Evolutionary conservation across 169 alveolate genomes (phyloP).

Genomic region (Plasmodium sp.): DNA sequence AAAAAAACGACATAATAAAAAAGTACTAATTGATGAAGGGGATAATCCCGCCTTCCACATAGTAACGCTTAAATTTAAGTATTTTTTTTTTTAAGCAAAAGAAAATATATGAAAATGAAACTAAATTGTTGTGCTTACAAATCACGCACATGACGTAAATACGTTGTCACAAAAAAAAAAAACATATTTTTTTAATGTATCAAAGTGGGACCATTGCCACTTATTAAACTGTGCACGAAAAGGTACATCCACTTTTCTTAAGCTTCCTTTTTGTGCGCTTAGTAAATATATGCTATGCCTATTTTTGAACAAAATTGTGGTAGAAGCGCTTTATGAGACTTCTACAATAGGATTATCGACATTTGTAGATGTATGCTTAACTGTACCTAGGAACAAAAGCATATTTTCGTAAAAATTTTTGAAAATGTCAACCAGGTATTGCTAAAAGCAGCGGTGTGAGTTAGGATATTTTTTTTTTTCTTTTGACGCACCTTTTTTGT

Average conservation of each 20-base stretch:
- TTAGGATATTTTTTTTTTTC: neutral
- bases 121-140: neutral
- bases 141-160: neutral
- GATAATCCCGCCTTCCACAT: neutral
- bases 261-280: neutral
- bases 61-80: neutral
- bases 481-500: neutral
- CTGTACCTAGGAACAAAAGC: neutral
- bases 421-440: neutral
- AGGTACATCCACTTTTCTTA: neutral
- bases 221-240: neutral
- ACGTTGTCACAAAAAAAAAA: neutral
- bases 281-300: neutral
- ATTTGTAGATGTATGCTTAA: neutral
- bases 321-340: slow-evolving; percentile 1
- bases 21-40: neutral
- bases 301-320: neutral
- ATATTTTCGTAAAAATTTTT: neutral
- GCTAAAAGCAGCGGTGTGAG: neutral
- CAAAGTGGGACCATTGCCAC: neutral
- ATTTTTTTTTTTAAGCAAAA: neutral
- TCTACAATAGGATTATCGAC: neutral
- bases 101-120: neutral
- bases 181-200: no score
- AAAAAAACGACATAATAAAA: neutral